Evolutionary conservation across 768 basidiomycete species (phyloP).

Genomic region (Boletus huronensis): DNA sequence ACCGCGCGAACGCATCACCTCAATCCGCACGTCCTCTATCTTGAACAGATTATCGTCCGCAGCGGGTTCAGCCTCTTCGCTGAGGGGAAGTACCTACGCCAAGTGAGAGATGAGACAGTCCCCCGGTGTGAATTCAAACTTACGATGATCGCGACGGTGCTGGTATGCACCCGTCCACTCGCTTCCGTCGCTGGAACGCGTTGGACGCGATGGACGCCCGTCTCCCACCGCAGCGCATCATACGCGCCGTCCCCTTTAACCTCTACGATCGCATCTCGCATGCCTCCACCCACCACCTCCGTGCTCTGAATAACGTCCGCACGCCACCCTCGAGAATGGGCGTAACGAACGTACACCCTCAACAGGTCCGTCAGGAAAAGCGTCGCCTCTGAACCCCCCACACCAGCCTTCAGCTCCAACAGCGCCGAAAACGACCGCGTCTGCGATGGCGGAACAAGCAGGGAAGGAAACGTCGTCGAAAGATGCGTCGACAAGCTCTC

Average conservation of each 20-base stretch:
- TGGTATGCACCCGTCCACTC: slow-evolving; percentile 86
- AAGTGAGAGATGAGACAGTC: neutral
- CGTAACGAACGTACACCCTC: slow-evolving; percentile 48
- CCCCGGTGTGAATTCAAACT: slow-evolving; percentile 6
- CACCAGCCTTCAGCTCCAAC: slow-evolving; percentile 75
- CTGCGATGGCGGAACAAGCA: slow-evolving; percentile 60
- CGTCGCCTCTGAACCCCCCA: neutral
- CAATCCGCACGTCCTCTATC: slow-evolving; percentile 85
- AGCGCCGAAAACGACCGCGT: slow-evolving; percentile 71
- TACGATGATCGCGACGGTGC: slow-evolving; percentile 26
- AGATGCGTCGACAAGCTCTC: slow-evolving; percentile 22
- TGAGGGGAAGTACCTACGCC: slow-evolving; percentile 73
- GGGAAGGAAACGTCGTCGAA: slow-evolving; percentile 53
- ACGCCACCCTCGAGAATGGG: slow-evolving; percentile 56
- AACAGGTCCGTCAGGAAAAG: slow-evolving; percentile 70
- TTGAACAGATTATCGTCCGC: slow-evolving; percentile 62
- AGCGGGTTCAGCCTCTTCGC: slow-evolving; percentile 57
- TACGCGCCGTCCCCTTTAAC: slow-evolving; percentile 76
- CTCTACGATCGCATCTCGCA: slow-evolving; percentile 77
- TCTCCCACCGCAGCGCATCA: slow-evolving; percentile 82
- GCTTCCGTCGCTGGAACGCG: slow-evolving; percentile 89
- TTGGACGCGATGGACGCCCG: slow-evolving; percentile 95
- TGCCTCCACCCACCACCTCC: slow-evolving; percentile 57
- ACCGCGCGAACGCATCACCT: slow-evolving; percentile 96
- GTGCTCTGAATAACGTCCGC: slow-evolving; percentile 56